Base-by-base conservation (phyloP, 306 rosid genomes). In the Sicyos baderoa region DNA sequence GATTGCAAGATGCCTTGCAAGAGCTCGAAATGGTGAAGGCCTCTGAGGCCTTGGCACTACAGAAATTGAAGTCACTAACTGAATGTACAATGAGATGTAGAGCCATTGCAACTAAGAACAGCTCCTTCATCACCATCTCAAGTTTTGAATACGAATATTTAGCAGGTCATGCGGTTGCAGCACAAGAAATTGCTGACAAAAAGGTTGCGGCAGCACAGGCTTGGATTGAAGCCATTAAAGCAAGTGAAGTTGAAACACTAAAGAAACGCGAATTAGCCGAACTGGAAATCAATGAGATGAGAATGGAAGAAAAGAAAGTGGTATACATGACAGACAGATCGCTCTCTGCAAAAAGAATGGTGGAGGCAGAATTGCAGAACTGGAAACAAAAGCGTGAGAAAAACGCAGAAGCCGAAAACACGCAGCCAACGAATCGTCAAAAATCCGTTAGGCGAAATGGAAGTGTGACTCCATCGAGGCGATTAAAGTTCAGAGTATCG, bases 181-280 rank as follows among this genome's bases (percentile, higher is more conserved):
- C 97, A 1, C 81, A 84, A 74, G 91, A 85, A 83, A 65, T 88
- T 77, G 97, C 96, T n/a, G 91, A 85, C 62, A 86, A 80, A 32
- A 93, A 93, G 79, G 94, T 90, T 44, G 94, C 87, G 40, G 97
- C 95, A 47, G 86, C 94, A 8, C 76, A 81, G 75, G 97, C 96
- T 54, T 93, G 95, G 99, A 79, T 83, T 71, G 91, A 85, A 80
- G 99, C 96, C 73, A 77, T 93, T 44, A 88, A 84, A 77, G 99
- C 96, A 17, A 90, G 93, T 65, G 96, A 93, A 88, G 83, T 78
- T 81, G 97, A 93, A 79, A 85, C 80, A 71, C 53, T 80, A 75
- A 71, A 79, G 74, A 83, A 79, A 84, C 74, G 77, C 23, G 87
- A 88, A 60, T 53, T 84, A 11, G 82, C 79, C 66, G 71, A 80